phyloP scores from a whole-genome alignment of 257 asterid species.

The Solanum lycopersicoides region DNA sequence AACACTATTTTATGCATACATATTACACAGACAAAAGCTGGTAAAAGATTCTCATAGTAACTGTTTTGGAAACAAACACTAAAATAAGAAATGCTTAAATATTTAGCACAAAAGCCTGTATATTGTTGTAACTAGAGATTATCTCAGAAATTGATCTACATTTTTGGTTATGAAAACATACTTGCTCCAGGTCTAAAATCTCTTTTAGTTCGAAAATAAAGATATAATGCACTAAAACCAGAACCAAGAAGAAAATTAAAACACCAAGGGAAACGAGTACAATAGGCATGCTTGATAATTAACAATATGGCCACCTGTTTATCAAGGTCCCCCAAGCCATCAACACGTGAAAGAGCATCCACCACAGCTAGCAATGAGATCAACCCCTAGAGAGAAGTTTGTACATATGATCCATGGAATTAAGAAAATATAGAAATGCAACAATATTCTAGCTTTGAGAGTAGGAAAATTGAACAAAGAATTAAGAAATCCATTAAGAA shows the following conservation, averaged over 20 bases:
- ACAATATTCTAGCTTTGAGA: not conserved
- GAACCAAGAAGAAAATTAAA: not conserved
- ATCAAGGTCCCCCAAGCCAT: constrained; percentile 46
- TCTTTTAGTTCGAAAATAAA: not conserved
- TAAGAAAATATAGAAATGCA: not conserved
- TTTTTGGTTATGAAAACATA: not conserved
- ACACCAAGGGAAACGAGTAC: not conserved
- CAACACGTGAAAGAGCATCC: constrained; percentile 73
- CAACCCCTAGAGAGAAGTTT: constrained; percentile 50
- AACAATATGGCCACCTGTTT: constrained; percentile 54
- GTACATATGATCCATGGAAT: not conserved
- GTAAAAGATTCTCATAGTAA: not conserved
- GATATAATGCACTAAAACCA: not conserved
- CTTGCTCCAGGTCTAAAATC: not conserved
- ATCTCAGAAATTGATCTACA: not conserved
- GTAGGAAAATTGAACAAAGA: not conserved
- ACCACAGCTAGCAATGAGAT: constrained; percentile 89
- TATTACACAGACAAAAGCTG: not conserved
- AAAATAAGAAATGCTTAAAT: not conserved
- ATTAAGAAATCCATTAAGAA: not conserved
- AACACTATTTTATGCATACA: not conserved
- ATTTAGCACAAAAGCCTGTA: not conserved
- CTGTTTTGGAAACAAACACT: not conserved
- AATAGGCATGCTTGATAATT: not conserved
- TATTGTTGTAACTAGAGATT: not conserved